Conservation (phyloP, 192 early-diverging fungal species). For the Backusella psychrophila region DNA sequence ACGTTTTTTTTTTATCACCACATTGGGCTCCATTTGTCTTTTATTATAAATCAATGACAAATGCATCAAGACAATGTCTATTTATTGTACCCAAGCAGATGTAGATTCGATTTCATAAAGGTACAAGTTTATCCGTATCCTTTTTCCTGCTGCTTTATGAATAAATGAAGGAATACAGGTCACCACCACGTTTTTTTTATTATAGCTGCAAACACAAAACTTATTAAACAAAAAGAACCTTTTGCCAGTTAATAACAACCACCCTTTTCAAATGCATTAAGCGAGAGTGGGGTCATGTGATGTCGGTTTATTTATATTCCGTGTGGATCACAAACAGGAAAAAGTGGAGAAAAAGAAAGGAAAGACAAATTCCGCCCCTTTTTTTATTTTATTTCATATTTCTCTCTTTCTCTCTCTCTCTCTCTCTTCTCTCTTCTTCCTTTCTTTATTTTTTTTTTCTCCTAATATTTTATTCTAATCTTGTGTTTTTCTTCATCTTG, state of each 20-base stretch:
- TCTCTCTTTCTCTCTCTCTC: neutral
- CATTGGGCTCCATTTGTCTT: neutral
- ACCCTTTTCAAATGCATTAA: neutral
- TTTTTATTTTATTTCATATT: neutral
- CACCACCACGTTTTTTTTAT: too few relatives aligned
- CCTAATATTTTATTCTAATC: neutral
- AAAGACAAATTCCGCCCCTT: neutral
- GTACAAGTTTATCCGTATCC: neutral
- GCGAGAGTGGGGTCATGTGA: neutral
- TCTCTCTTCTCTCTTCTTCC: neutral
- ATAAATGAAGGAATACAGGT: neutral
- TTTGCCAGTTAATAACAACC: too few relatives aligned
- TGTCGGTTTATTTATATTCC: neutral
- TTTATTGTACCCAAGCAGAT: neutral
- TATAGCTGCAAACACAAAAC: too few relatives aligned
- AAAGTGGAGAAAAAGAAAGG: neutral
- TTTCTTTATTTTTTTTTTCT: neutral
- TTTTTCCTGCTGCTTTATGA: neutral
- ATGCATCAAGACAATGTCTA: neutral
- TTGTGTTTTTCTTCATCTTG: neutral
- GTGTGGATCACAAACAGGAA: neutral
- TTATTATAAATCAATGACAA: neutral
- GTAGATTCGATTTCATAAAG: neutral
- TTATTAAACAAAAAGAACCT: neutral
- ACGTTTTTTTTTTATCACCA: neutral